A percentile compares a stretch with the other conserved stretches of the same genome.
phyloP scores from a whole-genome alignment of 331 rosid genomes.

The Telfairia occidentalis region DNA sequence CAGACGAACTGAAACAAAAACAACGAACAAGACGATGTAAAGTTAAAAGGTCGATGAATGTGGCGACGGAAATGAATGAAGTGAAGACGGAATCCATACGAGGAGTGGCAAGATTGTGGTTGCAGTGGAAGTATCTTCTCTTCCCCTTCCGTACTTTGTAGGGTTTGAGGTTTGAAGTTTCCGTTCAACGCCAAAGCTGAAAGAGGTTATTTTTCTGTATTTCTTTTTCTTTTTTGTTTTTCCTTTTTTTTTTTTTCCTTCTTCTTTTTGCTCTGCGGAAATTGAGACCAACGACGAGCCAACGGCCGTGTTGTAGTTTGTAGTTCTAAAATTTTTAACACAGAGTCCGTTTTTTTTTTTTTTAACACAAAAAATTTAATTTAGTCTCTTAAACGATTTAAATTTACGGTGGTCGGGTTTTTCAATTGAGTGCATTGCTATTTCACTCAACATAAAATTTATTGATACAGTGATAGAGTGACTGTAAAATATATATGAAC shows the following conservation, averaged over 20 bases:
- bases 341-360: no score
- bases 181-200: conserved; percentile 10
- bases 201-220: neutral
- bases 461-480: no score
- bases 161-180: conserved; percentile 14
- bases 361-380: no score
- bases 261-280: neutral
- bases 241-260: neutral
- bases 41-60: neutral
- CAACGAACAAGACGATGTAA: neutral
- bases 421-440: no score
- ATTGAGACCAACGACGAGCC: neutral
- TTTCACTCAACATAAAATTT: no score
- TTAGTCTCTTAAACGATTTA: no score
- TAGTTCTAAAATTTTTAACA: no score
- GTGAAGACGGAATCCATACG: conserved; percentile 12
- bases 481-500: no score
- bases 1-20: neutral
- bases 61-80: neutral
- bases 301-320: neutral
- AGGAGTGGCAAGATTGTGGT: conserved; percentile 8
- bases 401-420: no score
- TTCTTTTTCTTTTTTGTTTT: neutral
- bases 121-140: neutral
- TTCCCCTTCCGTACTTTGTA: neutral